Percentiles rank a stretch among this genome's conserved stretches.
Evolutionary conservation across 2,329 filamentous ascomycete species (phyloP).

Genomic region (Pochonia chlamydosporia): DNA sequence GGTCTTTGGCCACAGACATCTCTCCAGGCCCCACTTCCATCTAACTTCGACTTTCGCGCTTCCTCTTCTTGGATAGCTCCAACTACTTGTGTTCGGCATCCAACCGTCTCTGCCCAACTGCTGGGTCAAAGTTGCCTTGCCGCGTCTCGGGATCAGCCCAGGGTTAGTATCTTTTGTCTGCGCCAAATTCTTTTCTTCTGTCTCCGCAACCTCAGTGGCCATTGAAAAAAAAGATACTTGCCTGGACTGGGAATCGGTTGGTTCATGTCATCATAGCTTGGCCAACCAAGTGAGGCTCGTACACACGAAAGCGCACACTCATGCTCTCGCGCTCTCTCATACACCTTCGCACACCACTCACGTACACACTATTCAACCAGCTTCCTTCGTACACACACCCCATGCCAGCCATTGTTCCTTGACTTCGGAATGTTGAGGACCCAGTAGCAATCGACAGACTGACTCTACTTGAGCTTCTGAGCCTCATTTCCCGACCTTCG

Average conservation of each 20-base stretch:
- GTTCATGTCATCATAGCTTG: background rate
- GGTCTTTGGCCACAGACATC: background rate
- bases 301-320: background rate
- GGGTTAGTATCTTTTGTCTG: background rate
- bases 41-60: conserved; percentile 1
- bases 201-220: background rate
- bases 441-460: conserved; percentile 20
- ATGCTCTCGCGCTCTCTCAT: background rate
- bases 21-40: conserved; percentile 4
- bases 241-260: background rate
- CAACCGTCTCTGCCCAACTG: conserved; percentile 14
- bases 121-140: conserved; percentile 10
- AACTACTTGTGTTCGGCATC: conserved; percentile 5
- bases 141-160: conserved; percentile 8
- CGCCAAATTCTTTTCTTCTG: conserved; percentile 2
- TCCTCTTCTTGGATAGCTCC: conserved; percentile 9
- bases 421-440: conserved; percentile 21
- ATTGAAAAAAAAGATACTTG: background rate
- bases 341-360: background rate
- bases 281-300: background rate
- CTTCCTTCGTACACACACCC: conserved; percentile 22
- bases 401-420: conserved; percentile 11
- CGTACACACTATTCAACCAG: conserved; percentile 7
- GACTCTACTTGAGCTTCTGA: conserved; percentile 22
- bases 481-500: conserved; percentile 18